Conservation (phyloP, 2,329 filamentous ascomycete genomes). For the Xylaria sp. region DNA sequence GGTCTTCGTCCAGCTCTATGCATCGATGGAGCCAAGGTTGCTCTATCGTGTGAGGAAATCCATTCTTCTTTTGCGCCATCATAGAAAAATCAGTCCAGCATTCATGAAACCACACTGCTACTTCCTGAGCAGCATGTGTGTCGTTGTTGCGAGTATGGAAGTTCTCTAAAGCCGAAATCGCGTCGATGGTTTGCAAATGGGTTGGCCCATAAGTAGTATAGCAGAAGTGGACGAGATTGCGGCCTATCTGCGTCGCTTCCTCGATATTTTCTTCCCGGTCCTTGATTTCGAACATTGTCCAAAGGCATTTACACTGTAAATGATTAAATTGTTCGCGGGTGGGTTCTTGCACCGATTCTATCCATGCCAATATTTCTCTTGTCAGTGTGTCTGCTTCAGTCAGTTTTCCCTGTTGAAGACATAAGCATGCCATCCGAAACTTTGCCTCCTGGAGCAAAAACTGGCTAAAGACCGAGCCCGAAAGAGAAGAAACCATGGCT, state of each 20-base stretch:
- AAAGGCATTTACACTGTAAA: conserved; percentile 43
- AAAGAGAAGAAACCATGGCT: conserved; percentile 36
- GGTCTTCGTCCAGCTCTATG: conserved; percentile 43
- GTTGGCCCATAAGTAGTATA: conserved; percentile 39
- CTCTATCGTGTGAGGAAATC: conserved; percentile 44
- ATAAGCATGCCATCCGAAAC: conserved; percentile 41
- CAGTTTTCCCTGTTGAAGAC: conserved; percentile 37
- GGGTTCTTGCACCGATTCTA: conserved; percentile 33
- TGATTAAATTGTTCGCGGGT: conserved; percentile 33
- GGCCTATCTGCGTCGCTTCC: conserved; percentile 39
- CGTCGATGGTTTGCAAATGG: conserved; percentile 46
- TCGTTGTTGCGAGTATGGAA: conserved; percentile 39
- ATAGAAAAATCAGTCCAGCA: conserved; percentile 39
- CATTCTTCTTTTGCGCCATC: conserved; percentile 25
- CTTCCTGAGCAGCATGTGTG: conserved; percentile 30
- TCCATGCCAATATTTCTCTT: conserved; percentile 41
- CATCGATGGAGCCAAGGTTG: conserved; percentile 45
- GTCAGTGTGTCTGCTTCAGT: conserved; percentile 39
- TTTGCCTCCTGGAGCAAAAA: conserved; percentile 45
- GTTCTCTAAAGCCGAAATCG: conserved; percentile 43
- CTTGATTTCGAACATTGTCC: conserved; percentile 44
- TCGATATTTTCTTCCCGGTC: conserved; percentile 38
- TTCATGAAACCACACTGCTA: conserved; percentile 38
- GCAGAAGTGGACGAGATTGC: conserved; percentile 40
- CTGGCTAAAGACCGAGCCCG: conserved; percentile 34